Evolutionary conservation across 2,329 filamentous ascomycete genomes (phyloP).

Genomic region (Aspergillus flavus): DNA sequence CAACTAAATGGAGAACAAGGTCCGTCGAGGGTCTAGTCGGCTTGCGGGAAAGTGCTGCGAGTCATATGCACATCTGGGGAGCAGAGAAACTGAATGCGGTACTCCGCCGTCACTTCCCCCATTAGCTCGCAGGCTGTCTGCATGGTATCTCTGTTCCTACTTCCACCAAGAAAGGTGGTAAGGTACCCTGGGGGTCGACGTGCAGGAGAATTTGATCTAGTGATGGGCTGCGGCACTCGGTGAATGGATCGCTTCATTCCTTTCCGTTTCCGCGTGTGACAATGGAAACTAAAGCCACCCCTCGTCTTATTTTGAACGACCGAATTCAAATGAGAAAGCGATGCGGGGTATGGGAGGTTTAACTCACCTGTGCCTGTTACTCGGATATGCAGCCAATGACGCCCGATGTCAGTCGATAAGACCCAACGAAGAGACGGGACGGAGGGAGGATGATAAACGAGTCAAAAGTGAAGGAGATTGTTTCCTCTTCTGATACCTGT

Average conservation of each 20-base stretch:
- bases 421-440: not conserved
- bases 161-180: not conserved
- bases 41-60: slow-evolving; percentile 12
- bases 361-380: not conserved
- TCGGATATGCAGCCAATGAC: not conserved
- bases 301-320: slow-evolving; percentile 1
- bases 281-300: not conserved
- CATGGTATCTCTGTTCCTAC: slow-evolving; percentile 10
- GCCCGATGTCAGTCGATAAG: not conserved
- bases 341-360: slow-evolving; percentile 1
- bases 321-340: not conserved
- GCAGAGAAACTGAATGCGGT: not conserved
- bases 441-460: slow-evolving; percentile 2
- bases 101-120: not conserved
- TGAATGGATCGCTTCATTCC: slow-evolving; percentile 2
- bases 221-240: not conserved
- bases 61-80: slow-evolving; percentile 12
- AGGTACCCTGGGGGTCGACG: not conserved
- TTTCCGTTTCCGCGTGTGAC: not conserved
- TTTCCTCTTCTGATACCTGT: not conserved
- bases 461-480: slow-evolving; percentile 8
- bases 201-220: slow-evolving; percentile 4
- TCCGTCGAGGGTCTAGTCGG: slow-evolving; percentile 1
- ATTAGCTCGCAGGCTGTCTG: slow-evolving; percentile 1
- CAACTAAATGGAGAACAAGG: not conserved